Evolutionary conservation across 768 basidiomycete genomes (phyloP).

Genomic region (Cystoderma amianthinum): DNA sequence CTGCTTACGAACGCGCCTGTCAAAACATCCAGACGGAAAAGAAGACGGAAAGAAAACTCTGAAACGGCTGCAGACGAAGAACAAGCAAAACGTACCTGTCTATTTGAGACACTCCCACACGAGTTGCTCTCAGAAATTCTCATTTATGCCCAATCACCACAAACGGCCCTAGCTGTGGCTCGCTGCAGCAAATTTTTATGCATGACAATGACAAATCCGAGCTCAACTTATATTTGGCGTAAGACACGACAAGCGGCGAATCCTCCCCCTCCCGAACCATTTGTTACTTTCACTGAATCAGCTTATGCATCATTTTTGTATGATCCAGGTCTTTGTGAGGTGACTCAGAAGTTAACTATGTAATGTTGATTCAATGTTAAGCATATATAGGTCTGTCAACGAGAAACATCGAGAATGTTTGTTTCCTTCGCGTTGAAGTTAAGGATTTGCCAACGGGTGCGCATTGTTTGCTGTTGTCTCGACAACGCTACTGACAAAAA

Average conservation of each 20-base stretch:
- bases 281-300: conserved; percentile 38
- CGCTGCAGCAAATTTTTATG: conserved; percentile 52
- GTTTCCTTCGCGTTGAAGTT: conserved; percentile 40
- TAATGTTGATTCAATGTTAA: neutral
- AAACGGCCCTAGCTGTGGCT: conserved; percentile 52
- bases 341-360: conserved; percentile 14
- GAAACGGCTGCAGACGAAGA: neutral
- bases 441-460: conserved; percentile 34
- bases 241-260: conserved; percentile 26
- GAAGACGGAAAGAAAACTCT: no score
- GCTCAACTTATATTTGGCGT: conserved; percentile 54
- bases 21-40: no score
- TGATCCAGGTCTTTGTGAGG: conserved; percentile 49
- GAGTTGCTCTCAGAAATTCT: conserved; percentile 65
- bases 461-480: neutral
- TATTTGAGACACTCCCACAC: conserved; percentile 32
- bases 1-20: no score
- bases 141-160: conserved; percentile 40
- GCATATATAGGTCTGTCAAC: conserved; percentile 27
- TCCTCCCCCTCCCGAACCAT: conserved; percentile 26
- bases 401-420: conserved; percentile 27
- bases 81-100: neutral
- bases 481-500: neutral
- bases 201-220: conserved; percentile 34
- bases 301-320: conserved; percentile 63